A percentile compares a stretch with the other conserved stretches of the same genome.
Conservation (phyloP, 2,329 filamentous ascomycete genomes). For the Reticulascus tulasneorum region DNA sequence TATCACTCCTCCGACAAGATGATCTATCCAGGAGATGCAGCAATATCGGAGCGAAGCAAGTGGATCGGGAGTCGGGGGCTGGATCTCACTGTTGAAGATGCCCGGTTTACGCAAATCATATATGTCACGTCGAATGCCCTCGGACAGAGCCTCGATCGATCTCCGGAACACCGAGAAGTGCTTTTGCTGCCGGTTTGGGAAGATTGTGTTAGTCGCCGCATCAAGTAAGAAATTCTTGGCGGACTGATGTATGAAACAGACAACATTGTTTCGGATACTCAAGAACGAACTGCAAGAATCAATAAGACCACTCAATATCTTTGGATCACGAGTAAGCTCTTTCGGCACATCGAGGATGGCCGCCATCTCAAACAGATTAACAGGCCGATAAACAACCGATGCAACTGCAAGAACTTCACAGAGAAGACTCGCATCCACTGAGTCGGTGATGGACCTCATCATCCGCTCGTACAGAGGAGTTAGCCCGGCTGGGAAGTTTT, state of each 20-base stretch:
- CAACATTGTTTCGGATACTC: conserved; percentile 19
- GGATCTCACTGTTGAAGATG: conserved; percentile 6
- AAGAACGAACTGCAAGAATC: conserved; percentile 36
- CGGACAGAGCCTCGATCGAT: conserved; percentile 27
- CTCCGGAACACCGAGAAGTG: conserved; percentile 28
- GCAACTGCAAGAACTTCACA: conserved; percentile 27
- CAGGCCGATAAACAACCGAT: conserved; percentile 28
- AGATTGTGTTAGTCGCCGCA: conserved; percentile 19
- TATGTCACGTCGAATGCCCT: conserved; percentile 28
- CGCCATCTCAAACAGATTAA: conserved; percentile 30
- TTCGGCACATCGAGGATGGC: too few species aligned
- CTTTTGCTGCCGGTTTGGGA: conserved; percentile 20
- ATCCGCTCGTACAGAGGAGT: conserved; percentile 33
- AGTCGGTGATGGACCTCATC: conserved; percentile 25
- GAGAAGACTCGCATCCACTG: conserved; percentile 24
- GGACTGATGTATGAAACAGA: conserved; percentile 39
- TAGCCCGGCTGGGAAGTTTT: conserved; percentile 22
- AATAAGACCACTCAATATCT: too few species aligned
- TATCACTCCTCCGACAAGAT: too few species aligned
- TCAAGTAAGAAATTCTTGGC: conserved; percentile 35
- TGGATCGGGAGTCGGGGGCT: conserved; percentile 12
- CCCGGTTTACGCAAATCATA: conserved; percentile 22
- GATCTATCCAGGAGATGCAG: conserved; percentile 18
- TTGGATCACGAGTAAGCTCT: too few species aligned
- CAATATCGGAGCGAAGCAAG: conserved; percentile 15